Evolutionary conservation across 1,284 basidiomycete genomes (phyloP), one percentile per base, ranked within the genome.

Genomic region (Ganoderma multipileum): DNA sequence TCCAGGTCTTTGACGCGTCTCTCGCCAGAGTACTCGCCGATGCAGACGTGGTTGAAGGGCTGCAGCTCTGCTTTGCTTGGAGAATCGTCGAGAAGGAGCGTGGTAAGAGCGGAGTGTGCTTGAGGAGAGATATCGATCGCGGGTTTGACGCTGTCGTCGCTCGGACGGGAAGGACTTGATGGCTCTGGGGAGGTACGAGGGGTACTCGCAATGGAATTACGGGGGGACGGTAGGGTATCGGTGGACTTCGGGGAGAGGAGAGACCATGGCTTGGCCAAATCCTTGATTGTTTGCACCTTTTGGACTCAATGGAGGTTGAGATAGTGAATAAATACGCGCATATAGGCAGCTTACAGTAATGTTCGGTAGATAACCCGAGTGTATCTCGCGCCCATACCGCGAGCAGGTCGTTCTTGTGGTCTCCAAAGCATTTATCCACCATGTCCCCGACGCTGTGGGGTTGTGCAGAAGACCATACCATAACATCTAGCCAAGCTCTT

Each of bases 401-500:
- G 26, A 86, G 79, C 12, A 95, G 77, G 52, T 81, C 78, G 14
- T 76, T 74, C 66, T 81, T 83, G 36, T 81, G 72, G 5, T 79
- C 73, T 3, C 81, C 85, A 77, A 91, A 93, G 68, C 84, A 85
- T 63, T 81, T 83, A 38, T 84, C 76, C 0, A 92, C 89, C 92
- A 94, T 93, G 72, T 89, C 87, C 0, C 83, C 79, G 3, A 96
- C 95, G 74, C 90, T 95, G 66, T 90, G 87, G 0, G 92, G 91
- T 76, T 94, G 91, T 1, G 95, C 95, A 0, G 91, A 93, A 71
- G 91, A 94, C 95, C 95, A 96, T 0, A 96, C 87, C 88, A 96
- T 93, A 6, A 91, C 89, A 69, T 95, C 91, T 36, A 95, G 84
- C 88, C 91, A 92, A 23, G 74, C 72, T 44, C 78, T 80, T 28